Conservation (phyloP, 495 filamentous ascomycete species). For the Pseudomonodictys pantanalensis region DNA sequence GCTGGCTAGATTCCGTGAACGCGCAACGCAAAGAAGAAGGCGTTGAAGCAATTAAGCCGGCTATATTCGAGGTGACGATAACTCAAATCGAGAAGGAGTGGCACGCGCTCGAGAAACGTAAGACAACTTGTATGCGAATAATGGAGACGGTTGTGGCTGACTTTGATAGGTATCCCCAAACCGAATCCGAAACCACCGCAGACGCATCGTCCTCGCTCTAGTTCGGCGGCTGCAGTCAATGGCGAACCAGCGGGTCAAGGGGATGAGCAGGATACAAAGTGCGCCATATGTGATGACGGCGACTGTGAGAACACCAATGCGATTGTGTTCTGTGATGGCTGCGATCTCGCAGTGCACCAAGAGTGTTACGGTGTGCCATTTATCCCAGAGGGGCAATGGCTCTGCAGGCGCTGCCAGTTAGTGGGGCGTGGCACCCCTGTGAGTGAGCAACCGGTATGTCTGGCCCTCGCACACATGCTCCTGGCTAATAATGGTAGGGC, state of each 20-base stretch:
- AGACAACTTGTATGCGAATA: slow-evolving; percentile 4
- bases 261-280: slow-evolving; percentile 96
- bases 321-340: slow-evolving; percentile 98
- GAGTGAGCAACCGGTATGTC: slow-evolving; percentile 41
- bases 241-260: slow-evolving; percentile 76
- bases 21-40: slow-evolving; percentile 65
- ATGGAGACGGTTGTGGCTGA: slow-evolving; percentile 9
- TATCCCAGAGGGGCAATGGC: slow-evolving; percentile 97
- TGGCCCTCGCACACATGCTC: not conserved
- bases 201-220: slow-evolving; percentile 83
- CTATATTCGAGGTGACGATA: slow-evolving; percentile 94
- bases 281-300: slow-evolving; percentile 95
- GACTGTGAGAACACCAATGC: slow-evolving; percentile 99
- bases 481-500: slow-evolving; percentile 50
- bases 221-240: slow-evolving; percentile 87
- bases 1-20: slow-evolving; percentile 89
- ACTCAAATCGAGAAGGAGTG: slow-evolving; percentile 99
- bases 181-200: slow-evolving; percentile 93
- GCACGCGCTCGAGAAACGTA: slow-evolving; percentile 88
- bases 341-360: slow-evolving; percentile 95
- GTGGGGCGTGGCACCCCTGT: slow-evolving; percentile 86
- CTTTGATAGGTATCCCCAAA: slow-evolving; percentile 68
- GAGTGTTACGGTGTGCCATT: slow-evolving; percentile 99
- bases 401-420: slow-evolving; percentile 94
- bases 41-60: slow-evolving; percentile 78